Evolutionary conservation across 2,329 filamentous ascomycete species (phyloP).

Genomic region (Pseudogymnoascus verrucosus): DNA sequence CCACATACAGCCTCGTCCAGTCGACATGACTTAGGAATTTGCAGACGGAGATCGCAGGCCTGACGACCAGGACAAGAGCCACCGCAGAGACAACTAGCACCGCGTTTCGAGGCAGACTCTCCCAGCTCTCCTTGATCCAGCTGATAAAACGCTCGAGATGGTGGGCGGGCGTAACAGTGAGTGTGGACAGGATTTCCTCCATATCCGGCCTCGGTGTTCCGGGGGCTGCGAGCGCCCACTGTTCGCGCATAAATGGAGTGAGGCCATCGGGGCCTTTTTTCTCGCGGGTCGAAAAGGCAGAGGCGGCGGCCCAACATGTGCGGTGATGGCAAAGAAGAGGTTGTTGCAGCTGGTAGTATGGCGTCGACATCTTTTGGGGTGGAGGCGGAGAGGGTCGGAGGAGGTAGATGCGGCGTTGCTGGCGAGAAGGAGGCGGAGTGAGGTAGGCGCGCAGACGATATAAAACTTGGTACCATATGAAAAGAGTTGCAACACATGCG

Average conservation of each 20-base stretch:
- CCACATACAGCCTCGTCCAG: neutral
- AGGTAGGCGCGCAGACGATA: neutral
- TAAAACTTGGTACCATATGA: neutral
- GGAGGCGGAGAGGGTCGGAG: neutral
- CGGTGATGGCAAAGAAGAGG: neutral
- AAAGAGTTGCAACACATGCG: neutral
- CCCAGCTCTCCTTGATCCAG: neutral
- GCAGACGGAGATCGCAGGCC: neutral
- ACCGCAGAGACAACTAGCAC: neutral
- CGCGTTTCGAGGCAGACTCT: neutral
- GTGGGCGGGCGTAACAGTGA: neutral
- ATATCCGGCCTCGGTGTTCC: neutral
- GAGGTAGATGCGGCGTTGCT: neutral
- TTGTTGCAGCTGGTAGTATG: neutral
- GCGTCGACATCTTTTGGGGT: neutral
- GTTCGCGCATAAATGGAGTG: neutral
- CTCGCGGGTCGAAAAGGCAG: neutral
- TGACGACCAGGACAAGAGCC: neutral
- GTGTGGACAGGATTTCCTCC: neutral
- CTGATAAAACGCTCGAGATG: neutral
- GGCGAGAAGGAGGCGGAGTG: neutral
- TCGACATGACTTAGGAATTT: neutral
- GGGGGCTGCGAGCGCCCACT: neutral
- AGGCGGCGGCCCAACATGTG: neutral
- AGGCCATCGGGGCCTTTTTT: neutral